These are phyloP conservation scores for Monascus purpureus DNA, from an alignment of 495 filamentous ascomycete genomes.

Conservation along the genomic window DNA sequence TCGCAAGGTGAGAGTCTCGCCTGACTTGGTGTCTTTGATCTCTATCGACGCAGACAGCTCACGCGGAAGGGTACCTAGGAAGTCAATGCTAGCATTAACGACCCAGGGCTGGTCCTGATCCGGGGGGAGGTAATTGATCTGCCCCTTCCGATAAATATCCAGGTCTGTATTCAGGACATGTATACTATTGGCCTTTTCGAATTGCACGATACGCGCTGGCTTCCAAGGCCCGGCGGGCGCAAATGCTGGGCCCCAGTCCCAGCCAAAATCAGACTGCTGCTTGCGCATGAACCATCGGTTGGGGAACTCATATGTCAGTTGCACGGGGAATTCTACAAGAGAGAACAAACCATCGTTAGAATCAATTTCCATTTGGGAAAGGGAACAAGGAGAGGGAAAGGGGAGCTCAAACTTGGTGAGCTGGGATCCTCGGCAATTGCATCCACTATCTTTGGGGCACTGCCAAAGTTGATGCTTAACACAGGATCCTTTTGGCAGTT, in stretches of 20 bases:
- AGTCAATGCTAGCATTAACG: constrained; percentile 55
- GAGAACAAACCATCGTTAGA: constrained; percentile 20
- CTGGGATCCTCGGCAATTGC: constrained; percentile 39
- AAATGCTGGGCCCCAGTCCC: constrained; percentile 60
- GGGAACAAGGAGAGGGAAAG: not conserved
- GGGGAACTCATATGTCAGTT: constrained; percentile 30
- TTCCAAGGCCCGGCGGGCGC: constrained; percentile 54
- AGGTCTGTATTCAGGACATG: constrained; percentile 45
- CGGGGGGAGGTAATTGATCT: constrained; percentile 45
- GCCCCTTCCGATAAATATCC: constrained; percentile 46
- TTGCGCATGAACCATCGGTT: constrained; percentile 53
- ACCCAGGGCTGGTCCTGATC: constrained; percentile 52
- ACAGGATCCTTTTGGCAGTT: constrained; percentile 27
- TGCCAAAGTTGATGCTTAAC: constrained; percentile 42
- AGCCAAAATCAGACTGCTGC: constrained; percentile 57
- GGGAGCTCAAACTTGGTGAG: constrained; percentile 37
- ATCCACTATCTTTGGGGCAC: constrained; percentile 37
- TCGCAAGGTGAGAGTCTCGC: constrained; percentile 32
- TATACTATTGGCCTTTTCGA: constrained; percentile 24
- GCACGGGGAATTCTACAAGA: constrained; percentile 21
- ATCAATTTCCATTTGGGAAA: not conserved
- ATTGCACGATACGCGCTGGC: constrained; percentile 45
- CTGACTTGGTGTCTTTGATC: constrained; percentile 33
- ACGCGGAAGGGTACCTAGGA: constrained; percentile 36
- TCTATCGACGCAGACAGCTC: constrained; percentile 35